These are phyloP conservation scores for Marasmius fiardii DNA, from an alignment of 1,284 basidiomycete genomes.

Conservation along the genomic window DNA sequence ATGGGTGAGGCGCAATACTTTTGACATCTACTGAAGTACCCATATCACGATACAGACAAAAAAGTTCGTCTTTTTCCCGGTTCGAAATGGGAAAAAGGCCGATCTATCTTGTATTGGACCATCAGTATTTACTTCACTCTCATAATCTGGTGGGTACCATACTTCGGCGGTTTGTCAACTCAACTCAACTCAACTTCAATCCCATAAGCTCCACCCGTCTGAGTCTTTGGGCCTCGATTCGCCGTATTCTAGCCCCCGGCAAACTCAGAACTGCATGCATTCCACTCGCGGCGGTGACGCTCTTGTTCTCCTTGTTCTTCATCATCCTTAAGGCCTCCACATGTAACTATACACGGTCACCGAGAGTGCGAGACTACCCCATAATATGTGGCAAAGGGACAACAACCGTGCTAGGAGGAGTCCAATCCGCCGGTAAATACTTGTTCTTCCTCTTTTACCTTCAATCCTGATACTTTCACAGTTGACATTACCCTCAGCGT, in stretches of 20 bases:
- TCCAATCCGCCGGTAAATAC: neutral
- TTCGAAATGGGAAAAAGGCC: neutral
- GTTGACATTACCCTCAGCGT: constrained; percentile 16
- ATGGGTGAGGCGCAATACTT: constrained; percentile 4
- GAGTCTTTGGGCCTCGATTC: constrained; percentile 19
- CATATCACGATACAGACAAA: no score
- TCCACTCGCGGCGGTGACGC: constrained; percentile 10
- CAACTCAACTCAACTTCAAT: neutral
- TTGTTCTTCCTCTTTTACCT: neutral
- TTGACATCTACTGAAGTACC: no score
- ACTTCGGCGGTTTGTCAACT: no score
- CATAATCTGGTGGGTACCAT: neutral
- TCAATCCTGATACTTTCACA: neutral
- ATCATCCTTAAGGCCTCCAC: constrained; percentile 18
- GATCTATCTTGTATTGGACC: neutral
- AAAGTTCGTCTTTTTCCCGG: no score
- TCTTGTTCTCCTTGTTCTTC: constrained; percentile 12
- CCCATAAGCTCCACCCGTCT: constrained; percentile 19
- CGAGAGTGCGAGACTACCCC: neutral
- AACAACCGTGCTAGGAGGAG: neutral
- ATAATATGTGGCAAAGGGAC: neutral
- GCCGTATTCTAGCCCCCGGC: constrained; percentile 18
- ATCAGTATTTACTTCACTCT: neutral
- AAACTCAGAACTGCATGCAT: constrained; percentile 8
- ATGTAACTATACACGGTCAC: constrained; percentile 7